Percentiles rank a stretch among this genome's conserved stretches.
Conservation (phyloP, 164 flowering plant genomes). For the Liquidambar formosana region DNA sequence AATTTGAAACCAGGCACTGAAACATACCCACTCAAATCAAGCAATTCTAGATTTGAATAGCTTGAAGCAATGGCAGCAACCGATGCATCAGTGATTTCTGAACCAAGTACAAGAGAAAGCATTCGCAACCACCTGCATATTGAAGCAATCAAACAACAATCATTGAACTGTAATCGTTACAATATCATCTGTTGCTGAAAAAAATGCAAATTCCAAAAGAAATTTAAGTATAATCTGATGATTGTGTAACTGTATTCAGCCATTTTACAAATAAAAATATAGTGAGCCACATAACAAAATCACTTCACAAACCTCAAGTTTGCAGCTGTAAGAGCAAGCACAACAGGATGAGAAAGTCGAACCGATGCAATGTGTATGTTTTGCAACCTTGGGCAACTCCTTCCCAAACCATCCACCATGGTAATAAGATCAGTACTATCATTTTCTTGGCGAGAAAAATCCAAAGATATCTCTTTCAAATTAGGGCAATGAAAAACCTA, state of each 20-base stretch:
- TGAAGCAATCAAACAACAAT: not conserved
- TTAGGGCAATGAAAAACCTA: constrained; percentile 89
- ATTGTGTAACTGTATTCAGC: not conserved
- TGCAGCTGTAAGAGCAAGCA: constrained; percentile 84
- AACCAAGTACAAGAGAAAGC: constrained; percentile 95
- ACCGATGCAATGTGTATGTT: constrained; percentile 86
- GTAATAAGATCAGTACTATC: constrained; percentile 73
- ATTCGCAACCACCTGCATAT: constrained; percentile 70
- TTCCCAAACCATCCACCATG: constrained; percentile 70
- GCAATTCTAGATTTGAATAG: constrained; percentile 74
- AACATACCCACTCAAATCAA: constrained; percentile 96
- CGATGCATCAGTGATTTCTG: constrained; percentile 93
- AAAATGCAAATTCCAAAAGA: not conserved
- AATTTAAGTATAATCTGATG: no score
- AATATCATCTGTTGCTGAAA: not conserved
- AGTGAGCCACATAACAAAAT: not conserved
- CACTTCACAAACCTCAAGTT: constrained; percentile 66
- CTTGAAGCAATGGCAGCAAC: constrained; percentile 91
- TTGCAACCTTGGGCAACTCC: constrained; percentile 72
- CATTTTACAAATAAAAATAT: no score
- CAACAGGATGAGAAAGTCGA: constrained; percentile 74
- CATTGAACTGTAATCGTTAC: not conserved
- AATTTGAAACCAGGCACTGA: not conserved
- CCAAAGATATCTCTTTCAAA: constrained; percentile 80
- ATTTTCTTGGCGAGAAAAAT: constrained; percentile 75